Evolutionary conservation across 345 rosid species (phyloP).

Genomic region (Syzygium oleosum): DNA sequence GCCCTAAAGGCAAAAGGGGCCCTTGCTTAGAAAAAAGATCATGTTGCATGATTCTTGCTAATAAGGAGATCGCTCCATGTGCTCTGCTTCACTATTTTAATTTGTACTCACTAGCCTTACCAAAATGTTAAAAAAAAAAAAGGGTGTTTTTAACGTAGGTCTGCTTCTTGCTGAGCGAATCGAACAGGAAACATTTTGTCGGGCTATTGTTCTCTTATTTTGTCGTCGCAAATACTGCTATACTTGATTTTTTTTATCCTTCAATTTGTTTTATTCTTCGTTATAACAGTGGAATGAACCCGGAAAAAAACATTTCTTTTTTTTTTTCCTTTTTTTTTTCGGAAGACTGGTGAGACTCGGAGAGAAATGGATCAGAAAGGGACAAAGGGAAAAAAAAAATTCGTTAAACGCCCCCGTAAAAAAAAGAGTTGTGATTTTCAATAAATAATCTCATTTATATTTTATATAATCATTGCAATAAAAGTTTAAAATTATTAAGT

Average conservation of each 20-base stretch:
- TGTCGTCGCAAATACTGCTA: neutral
- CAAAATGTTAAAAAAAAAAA: neutral
- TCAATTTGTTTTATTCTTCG: neutral
- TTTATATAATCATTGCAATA: neutral
- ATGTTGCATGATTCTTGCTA: neutral
- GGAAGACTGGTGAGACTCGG: neutral
- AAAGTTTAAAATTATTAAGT: neutral
- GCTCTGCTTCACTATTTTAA: neutral
- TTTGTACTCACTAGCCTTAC: neutral
- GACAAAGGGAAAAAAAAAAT: neutral
- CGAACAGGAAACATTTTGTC: neutral
- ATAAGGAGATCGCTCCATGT: neutral
- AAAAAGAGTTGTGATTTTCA: neutral
- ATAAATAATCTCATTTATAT: neutral
- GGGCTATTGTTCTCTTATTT: neutral
- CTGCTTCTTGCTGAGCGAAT: neutral
- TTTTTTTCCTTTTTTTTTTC: neutral
- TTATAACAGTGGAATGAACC: neutral
- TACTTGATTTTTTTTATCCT: no score
- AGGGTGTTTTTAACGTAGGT: neutral
- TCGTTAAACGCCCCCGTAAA: fast-evolving
- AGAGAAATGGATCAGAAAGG: neutral
- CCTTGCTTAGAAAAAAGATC: neutral
- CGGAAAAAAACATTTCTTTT: neutral
- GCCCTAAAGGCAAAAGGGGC: neutral